These are phyloP conservation scores for Setaria italica DNA, from an alignment of 202 grass and related monocot genomes.

Conservation along the genomic window DNA sequence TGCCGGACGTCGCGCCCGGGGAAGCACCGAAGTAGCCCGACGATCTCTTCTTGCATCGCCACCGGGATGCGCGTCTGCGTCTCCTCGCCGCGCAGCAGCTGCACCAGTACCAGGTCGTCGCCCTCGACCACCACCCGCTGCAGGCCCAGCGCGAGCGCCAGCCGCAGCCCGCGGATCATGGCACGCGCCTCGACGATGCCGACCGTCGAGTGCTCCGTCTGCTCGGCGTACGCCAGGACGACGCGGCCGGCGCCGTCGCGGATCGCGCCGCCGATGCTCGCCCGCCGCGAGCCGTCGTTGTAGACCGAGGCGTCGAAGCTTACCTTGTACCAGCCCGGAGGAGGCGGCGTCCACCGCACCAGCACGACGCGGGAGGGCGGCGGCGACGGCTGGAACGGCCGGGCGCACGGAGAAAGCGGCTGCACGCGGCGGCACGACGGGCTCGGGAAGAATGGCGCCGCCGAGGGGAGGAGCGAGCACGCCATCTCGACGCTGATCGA, in stretches of 20 bases:
- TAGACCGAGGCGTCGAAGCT: not conserved
- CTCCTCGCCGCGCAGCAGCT: slow-evolving; percentile 9
- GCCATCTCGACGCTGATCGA: no score
- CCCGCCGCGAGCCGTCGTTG: not conserved
- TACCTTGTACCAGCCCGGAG: not conserved
- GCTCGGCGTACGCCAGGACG: not conserved
- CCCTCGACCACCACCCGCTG: not conserved
- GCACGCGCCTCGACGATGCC: slow-evolving; percentile 7
- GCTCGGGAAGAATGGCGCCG: not conserved
- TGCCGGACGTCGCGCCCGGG: not conserved
- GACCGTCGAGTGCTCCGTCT: not conserved
- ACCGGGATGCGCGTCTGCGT: not conserved
- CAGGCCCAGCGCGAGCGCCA: not conserved
- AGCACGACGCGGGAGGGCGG: no score
- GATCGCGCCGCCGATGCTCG: not conserved
- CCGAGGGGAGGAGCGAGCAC: not conserved
- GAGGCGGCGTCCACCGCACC: not conserved
- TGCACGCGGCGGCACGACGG: not conserved
- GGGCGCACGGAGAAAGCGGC: not conserved
- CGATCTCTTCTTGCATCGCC: slow-evolving; percentile 27
- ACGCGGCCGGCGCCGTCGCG: not conserved
- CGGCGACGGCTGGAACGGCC: not conserved
- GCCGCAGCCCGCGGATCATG: not conserved
- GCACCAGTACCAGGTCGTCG: slow-evolving; percentile 13
- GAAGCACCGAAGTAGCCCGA: not conserved